A percentile compares a stretch with the other conserved stretches of the same genome.
phyloP scores from a whole-genome alignment of 305 asterid genomes.

The Fraxinus albicans region DNA sequence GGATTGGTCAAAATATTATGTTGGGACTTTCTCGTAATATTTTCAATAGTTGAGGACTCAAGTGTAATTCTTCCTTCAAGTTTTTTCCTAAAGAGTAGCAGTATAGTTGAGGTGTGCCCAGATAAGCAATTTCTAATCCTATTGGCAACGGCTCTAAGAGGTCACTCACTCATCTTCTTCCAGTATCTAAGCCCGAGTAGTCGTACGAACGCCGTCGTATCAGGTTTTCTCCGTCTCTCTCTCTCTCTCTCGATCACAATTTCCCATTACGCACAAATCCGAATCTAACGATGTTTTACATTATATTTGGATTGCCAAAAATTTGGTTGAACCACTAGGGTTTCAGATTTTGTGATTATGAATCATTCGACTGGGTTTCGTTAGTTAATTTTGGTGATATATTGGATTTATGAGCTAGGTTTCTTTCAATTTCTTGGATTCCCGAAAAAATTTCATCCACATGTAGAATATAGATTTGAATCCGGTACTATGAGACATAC shows the following conservation, averaged over 20 bases:
- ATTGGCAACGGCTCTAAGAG: not conserved
- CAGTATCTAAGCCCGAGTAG: not conserved
- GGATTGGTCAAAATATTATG: not conserved
- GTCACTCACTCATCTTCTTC: not conserved
- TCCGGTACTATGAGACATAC: not conserved
- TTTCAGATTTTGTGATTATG: not conserved
- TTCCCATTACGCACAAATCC: not conserved
- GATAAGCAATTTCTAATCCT: not conserved
- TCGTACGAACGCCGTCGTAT: not conserved
- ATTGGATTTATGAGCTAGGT: not conserved
- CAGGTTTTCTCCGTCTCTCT: slow-evolving; percentile 18
- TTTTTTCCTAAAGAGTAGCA: not conserved
- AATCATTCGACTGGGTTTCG: not conserved
- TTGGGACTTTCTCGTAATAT: not conserved
- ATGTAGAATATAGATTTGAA: not conserved
- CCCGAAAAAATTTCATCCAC: not conserved
- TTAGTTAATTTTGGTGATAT: not conserved
- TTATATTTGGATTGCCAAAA: not conserved
- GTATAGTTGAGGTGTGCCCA: not conserved
- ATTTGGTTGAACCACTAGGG: not conserved
- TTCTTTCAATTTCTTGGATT: not conserved
- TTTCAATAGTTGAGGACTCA: not conserved
- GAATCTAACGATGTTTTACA: not conserved
- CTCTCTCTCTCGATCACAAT: not conserved
- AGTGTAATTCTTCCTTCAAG: not conserved